These are phyloP conservation scores for Neurospora cerealis DNA, from an alignment of 495 filamentous ascomycete species.

Conservation along the genomic window DNA sequence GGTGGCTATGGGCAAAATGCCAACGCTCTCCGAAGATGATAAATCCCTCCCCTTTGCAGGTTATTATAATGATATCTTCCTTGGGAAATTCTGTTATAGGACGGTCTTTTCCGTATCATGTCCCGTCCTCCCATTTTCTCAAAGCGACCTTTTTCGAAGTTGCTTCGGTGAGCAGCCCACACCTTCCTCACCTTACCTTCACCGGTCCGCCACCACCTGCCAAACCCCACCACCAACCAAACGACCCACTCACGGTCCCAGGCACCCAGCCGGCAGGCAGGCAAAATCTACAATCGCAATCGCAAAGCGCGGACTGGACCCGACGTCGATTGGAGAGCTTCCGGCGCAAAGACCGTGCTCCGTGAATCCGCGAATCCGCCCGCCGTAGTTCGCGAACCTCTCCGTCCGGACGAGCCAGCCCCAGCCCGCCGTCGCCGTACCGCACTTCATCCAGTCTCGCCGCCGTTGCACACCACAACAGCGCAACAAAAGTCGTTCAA, in stretches of 20 bases:
- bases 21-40: too few relatives aligned
- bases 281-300: not conserved
- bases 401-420: not conserved
- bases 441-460: not conserved
- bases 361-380: not conserved
- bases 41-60: too few relatives aligned
- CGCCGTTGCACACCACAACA: not conserved
- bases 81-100: too few relatives aligned
- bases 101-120: too few relatives aligned
- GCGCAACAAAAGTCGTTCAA: conserved; percentile 10
- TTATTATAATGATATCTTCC: too few relatives aligned
- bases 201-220: not conserved
- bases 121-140: too few relatives aligned
- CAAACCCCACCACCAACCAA: not conserved
- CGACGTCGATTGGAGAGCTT: not conserved
- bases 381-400: not conserved
- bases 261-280: not conserved
- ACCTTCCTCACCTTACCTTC: not conserved
- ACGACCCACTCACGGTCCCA: not conserved
- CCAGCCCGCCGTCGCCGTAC: not conserved
- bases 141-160: not conserved
- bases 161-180: not conserved
- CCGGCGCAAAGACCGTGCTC: not conserved
- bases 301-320: not conserved
- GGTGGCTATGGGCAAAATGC: too few relatives aligned